A percentile compares a stretch with the other conserved stretches of the same genome.
Conservation (phyloP, 441 rosid genomes). For the Pelargonium myrrhifolium region DNA sequence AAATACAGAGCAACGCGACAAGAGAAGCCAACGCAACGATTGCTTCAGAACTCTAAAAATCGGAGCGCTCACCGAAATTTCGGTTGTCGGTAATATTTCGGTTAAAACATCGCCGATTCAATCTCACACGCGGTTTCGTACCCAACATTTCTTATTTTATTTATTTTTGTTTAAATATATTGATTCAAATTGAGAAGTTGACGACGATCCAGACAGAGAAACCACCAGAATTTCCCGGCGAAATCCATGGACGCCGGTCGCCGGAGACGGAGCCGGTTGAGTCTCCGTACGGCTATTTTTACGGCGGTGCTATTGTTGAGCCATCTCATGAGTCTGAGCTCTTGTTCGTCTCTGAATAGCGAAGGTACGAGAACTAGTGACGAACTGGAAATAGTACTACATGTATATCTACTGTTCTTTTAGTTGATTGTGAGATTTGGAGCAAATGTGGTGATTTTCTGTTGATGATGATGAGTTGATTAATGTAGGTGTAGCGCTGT, state of each 20-base stretch:
- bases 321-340: constrained; percentile 26
- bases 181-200: neutral
- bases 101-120: too few relatives aligned
- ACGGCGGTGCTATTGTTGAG: constrained; percentile 28
- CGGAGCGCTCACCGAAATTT: neutral
- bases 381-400: neutral
- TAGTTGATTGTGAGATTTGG: neutral
- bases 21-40: constrained; percentile 3
- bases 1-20: constrained; percentile 5
- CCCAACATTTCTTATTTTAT: neutral
- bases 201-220: neutral
- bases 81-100: neutral
- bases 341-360: constrained; percentile 35
- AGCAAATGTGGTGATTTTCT: neutral
- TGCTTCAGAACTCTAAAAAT: neutral
- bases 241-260: constrained; percentile 25
- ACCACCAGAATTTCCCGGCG: neutral
- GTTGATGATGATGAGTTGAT: neutral
- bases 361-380: constrained; percentile 41
- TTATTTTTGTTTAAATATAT: neutral
- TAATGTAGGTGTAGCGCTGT: constrained; percentile 46
- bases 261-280: constrained; percentile 19
- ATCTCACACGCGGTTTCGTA: neutral
- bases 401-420: too few relatives aligned
- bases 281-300: constrained; percentile 24